Conservation (phyloP, 2,329 filamentous ascomycete species). For the Apiospora phragmitis region DNA sequence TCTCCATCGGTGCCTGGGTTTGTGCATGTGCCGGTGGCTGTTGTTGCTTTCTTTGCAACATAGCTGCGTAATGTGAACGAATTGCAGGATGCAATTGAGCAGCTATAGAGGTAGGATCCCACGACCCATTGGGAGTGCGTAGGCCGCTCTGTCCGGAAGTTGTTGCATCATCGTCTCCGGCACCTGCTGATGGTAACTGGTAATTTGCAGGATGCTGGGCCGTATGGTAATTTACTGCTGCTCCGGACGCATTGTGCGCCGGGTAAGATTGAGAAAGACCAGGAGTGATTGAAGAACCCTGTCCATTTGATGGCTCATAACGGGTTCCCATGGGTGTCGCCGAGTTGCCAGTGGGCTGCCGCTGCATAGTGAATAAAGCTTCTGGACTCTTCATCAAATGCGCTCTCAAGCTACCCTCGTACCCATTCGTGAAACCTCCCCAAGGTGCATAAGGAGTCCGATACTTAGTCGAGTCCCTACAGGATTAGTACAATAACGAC, state of each 20-base stretch:
- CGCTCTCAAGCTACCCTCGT: slow-evolving; percentile 52
- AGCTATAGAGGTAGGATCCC: slow-evolving; percentile 12
- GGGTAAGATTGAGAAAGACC: not conserved
- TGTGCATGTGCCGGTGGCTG: not conserved
- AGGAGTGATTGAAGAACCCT: slow-evolving; percentile 17
- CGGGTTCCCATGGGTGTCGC: not conserved
- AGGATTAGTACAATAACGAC: slow-evolving; percentile 22
- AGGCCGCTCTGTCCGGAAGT: not conserved
- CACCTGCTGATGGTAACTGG: not conserved
- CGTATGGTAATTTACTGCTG: not conserved
- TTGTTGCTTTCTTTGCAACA: slow-evolving; percentile 25
- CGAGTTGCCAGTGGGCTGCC: not conserved
- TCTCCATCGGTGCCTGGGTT: not conserved
- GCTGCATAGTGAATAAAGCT: slow-evolving; percentile 32
- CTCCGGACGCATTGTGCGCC: not conserved
- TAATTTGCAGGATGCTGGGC: not conserved
- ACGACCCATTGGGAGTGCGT: slow-evolving; percentile 13
- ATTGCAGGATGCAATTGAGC: slow-evolving; percentile 32
- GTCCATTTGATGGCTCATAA: slow-evolving; percentile 15
- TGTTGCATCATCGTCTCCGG: not conserved
- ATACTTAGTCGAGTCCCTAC: slow-evolving; percentile 55
- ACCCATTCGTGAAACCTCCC: slow-evolving; percentile 62
- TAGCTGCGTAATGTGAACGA: slow-evolving; percentile 30
- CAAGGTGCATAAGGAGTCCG: slow-evolving; percentile 58
- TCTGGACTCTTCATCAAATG: slow-evolving; percentile 45